Percentiles rank a stretch among this genome's conserved stretches.
Evolutionary conservation across 495 filamentous ascomycete species (phyloP).

Genomic region (Lasiosphaeria miniovina): DNA sequence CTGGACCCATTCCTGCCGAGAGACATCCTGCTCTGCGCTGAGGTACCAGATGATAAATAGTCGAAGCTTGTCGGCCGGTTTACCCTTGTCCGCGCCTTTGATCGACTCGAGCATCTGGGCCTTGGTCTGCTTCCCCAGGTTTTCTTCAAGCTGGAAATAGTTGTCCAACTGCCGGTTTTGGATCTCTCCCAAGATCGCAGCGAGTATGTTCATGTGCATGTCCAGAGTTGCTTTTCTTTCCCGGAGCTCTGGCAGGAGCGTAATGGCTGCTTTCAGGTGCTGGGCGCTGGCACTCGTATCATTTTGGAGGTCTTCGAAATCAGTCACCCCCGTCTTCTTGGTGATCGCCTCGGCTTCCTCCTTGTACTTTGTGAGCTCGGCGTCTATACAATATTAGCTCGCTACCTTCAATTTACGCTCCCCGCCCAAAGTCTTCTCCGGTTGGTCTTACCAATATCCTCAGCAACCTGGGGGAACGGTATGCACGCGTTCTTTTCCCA

Average conservation of each 20-base stretch:
- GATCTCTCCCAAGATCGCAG: slow-evolving; percentile 28
- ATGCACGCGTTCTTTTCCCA: slow-evolving; percentile 91
- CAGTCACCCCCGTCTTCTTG: slow-evolving; percentile 87
- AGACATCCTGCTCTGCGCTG: slow-evolving; percentile 87
- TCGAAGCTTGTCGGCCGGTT: slow-evolving; percentile 81
- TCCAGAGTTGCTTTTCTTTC: slow-evolving; percentile 89
- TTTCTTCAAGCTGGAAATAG: slow-evolving; percentile 94
- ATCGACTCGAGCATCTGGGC: slow-evolving; percentile 85
- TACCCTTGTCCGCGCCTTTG: slow-evolving; percentile 76
- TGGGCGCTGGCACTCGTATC: slow-evolving; percentile 85
- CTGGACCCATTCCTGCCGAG: slow-evolving; percentile 73
- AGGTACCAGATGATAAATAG: slow-evolving; percentile 98
- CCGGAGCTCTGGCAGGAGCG: slow-evolving; percentile 83
- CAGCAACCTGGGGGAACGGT: slow-evolving; percentile 94
- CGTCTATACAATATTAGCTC: slow-evolving; percentile 17
- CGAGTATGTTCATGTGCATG: slow-evolving; percentile 88
- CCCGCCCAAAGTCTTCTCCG: neutral
- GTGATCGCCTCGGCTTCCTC: slow-evolving; percentile 94
- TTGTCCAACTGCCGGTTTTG: slow-evolving; percentile 86
- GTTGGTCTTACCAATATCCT: slow-evolving; percentile 62
- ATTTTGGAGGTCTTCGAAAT: slow-evolving; percentile 89
- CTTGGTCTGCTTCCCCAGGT: slow-evolving; percentile 88
- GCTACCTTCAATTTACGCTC: neutral
- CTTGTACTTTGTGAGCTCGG: slow-evolving; percentile 86
- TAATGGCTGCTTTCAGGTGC: slow-evolving; percentile 94